Evolutionary conservation across 75 land plant species (phyloP).

Genomic region (Sequoiadendron giganteum): DNA sequence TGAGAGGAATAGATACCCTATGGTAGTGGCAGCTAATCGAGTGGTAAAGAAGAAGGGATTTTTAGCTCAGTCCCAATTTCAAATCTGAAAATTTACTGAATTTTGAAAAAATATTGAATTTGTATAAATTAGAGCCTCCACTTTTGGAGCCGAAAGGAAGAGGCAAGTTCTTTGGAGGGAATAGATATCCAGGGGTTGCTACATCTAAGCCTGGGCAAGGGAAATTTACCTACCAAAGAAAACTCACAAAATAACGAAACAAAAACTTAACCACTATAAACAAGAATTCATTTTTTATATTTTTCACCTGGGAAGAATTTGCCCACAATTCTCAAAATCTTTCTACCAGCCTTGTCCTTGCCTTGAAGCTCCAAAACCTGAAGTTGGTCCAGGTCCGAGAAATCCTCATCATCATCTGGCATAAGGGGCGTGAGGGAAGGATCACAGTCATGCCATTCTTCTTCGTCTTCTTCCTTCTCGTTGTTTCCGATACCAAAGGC

Average conservation of each 20-base stretch:
- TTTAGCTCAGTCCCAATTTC: background rate
- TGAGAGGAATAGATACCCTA: background rate
- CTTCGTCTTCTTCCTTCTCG: conserved; percentile 13
- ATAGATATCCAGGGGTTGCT: background rate
- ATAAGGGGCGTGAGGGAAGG: conserved; percentile 15
- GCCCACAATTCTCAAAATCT: conserved; percentile 80
- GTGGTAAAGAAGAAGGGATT: background rate
- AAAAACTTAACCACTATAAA: background rate
- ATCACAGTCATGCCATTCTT: conserved; percentile 63
- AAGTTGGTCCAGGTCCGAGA: conserved; percentile 78
- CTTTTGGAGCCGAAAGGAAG: background rate
- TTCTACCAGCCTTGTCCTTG: conserved; percentile 59
- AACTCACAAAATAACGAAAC: background rate
- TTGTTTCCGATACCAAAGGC: conserved; percentile 28
- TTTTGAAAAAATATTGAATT: background rate
- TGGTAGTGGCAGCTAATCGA: background rate
- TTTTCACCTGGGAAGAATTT: conserved; percentile 82
- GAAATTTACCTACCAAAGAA: background rate
- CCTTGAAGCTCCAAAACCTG: conserved; percentile 67
- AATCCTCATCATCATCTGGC: conserved; percentile 34
- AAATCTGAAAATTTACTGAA: background rate
- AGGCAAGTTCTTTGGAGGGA: background rate
- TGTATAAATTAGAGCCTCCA: background rate
- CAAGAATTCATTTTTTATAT: background rate
- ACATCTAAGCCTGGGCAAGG: background rate